Percentiles rank a stretch among this genome's conserved stretches.
phyloP scores from a whole-genome alignment of 306 rosid genomes.

The Trifolium repens region DNA sequence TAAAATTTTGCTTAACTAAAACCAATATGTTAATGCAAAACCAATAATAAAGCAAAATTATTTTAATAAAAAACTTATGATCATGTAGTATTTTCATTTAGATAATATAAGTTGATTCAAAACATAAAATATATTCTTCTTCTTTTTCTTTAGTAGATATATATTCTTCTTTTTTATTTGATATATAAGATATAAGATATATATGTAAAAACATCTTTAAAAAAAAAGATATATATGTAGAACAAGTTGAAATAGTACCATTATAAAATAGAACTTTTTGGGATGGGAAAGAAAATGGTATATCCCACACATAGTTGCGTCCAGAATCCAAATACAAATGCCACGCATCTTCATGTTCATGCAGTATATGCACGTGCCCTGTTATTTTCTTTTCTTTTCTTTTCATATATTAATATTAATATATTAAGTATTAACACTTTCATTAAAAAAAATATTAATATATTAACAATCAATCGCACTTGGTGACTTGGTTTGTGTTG shows the following conservation, averaged over 20 bases:
- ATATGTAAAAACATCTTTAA: no score
- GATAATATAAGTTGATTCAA: neutral
- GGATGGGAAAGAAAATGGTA: neutral
- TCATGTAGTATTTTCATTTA: neutral
- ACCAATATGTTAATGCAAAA: neutral
- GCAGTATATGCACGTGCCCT: neutral
- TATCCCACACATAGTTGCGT: neutral
- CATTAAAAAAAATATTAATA: neutral
- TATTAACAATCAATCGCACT: conserved; percentile 7
- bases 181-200: no score
- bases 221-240: no score
- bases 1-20: neutral
- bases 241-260: neutral
- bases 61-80: neutral
- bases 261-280: neutral
- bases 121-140: neutral
- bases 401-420: neutral
- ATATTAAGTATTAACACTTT: no score
- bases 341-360: neutral
- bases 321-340: neutral
- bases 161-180: no score
- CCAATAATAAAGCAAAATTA: neutral
- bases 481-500: conserved; percentile 4
- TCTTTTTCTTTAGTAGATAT: no score
- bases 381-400: neutral